Conservation (phyloP, 768 basidiomycete genomes). For the Sarcomyxa edulis region DNA sequence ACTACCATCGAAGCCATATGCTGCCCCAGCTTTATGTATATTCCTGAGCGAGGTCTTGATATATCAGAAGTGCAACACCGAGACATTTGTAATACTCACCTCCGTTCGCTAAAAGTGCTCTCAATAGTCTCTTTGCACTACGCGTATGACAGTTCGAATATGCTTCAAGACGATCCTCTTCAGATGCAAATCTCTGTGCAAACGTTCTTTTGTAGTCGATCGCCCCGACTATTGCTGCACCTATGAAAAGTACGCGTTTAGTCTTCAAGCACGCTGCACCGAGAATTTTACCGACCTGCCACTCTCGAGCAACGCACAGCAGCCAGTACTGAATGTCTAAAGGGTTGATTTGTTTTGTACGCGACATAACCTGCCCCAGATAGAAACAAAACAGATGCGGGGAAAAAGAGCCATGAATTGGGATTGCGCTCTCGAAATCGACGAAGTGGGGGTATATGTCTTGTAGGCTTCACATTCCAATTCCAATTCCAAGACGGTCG, state of each 20-base stretch:
- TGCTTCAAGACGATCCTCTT: slow-evolving; percentile 45
- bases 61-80: background rate
- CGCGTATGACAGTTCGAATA: slow-evolving; percentile 79
- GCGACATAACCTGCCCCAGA: slow-evolving; percentile 35
- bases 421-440: too few relatives aligned
- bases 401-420: slow-evolving; percentile 31
- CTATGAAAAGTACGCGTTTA: slow-evolving; percentile 25
- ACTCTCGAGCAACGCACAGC: slow-evolving; percentile 75
- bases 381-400: slow-evolving; percentile 28
- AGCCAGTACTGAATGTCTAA: slow-evolving; percentile 73
- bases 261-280: too few relatives aligned
- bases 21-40: slow-evolving; percentile 92
- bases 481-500: background rate
- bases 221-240: slow-evolving; percentile 56
- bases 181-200: slow-evolving; percentile 42
- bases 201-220: slow-evolving; percentile 74
- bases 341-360: slow-evolving; percentile 68
- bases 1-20: slow-evolving; percentile 63
- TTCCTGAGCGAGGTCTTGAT: slow-evolving; percentile 36
- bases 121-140: slow-evolving; percentile 73
- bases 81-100: slow-evolving; percentile 35
- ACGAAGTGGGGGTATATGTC: too few relatives aligned
- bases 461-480: too few relatives aligned
- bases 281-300: slow-evolving; percentile 53
- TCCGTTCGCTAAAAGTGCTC: slow-evolving; percentile 86